These are phyloP conservation scores for Hericium coralloides DNA, from an alignment of 768 basidiomycete genomes.

Conservation along the genomic window DNA sequence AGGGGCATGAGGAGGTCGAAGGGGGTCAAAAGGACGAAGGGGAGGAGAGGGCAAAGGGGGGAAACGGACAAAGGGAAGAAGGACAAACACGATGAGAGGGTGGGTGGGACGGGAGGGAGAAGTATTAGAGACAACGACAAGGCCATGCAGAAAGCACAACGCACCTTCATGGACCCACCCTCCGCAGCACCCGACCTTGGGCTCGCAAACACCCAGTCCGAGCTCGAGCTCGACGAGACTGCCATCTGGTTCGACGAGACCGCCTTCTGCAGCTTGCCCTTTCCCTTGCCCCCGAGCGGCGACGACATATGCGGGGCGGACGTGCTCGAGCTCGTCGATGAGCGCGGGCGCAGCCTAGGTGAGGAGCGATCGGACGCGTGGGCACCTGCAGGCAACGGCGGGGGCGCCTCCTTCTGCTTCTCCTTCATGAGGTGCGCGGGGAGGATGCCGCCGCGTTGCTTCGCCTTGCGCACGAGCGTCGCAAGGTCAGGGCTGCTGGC, in stretches of 20 bases:
- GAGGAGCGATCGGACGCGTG: slow-evolving; percentile 7
- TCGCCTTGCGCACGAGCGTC: slow-evolving; percentile 77
- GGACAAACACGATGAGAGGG: too few relatives aligned
- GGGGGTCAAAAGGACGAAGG: too few relatives aligned
- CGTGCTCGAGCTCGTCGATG: slow-evolving; percentile 32
- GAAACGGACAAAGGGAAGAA: too few relatives aligned
- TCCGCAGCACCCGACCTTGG: slow-evolving; percentile 23
- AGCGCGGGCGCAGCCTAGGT: slow-evolving; percentile 28
- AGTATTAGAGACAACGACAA: too few relatives aligned
- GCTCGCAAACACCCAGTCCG: slow-evolving; percentile 42
- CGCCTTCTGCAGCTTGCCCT: slow-evolving; percentile 14
- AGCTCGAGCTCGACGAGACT: slow-evolving; percentile 23
- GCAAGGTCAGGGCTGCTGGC: slow-evolving; percentile 90
- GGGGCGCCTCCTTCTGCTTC: slow-evolving; percentile 30
- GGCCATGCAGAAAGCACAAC: slow-evolving; percentile 13
- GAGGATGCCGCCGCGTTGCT: slow-evolving; percentile 49
- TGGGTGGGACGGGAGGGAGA: too few relatives aligned
- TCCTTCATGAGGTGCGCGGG: slow-evolving; percentile 27
- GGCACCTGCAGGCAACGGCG: slow-evolving; percentile 30
- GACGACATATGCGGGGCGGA: slow-evolving; percentile 21
- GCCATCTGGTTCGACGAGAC: background rate
- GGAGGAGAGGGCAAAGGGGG: too few relatives aligned
- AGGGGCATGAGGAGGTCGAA: too few relatives aligned
- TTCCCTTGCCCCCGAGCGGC: slow-evolving; percentile 18
- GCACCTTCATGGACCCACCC: slow-evolving; percentile 39